phyloP scores from a whole-genome alignment of 2,329 filamentous ascomycete genomes.

The Ceratocystiopsis minuta region DNA sequence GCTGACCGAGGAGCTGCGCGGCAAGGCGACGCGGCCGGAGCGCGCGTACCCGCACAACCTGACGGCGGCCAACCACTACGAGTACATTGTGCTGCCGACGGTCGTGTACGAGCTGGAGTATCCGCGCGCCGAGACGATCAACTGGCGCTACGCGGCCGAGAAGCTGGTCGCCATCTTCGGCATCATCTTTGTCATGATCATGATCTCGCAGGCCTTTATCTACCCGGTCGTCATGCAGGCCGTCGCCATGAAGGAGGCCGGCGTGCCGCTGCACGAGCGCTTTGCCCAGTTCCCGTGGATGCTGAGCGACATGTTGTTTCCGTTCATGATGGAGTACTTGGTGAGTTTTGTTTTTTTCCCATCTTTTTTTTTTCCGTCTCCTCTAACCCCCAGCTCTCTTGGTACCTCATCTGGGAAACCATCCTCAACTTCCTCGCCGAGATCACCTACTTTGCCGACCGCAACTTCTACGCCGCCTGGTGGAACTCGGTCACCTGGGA shows the following conservation, averaged over 20 bases:
- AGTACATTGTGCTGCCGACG: conserved; percentile 59
- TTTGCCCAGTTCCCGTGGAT: conserved; percentile 57
- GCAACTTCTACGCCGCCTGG: conserved; percentile 51
- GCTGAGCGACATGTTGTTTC: conserved; percentile 57
- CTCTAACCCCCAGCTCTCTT: conserved; percentile 31
- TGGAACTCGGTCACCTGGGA: conserved; percentile 50
- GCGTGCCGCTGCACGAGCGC: conserved; percentile 40
- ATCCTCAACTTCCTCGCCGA: conserved; percentile 61
- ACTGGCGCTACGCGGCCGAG: conserved; percentile 59
- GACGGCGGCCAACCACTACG: conserved; percentile 44
- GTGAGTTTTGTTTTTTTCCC: conserved; percentile 13
- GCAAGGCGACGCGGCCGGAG: conserved; percentile 33
- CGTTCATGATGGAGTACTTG: conserved; percentile 62
- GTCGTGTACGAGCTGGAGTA: conserved; percentile 67
- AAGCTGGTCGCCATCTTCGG: conserved; percentile 54
- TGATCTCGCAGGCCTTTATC: conserved; percentile 58
- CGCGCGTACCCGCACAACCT: conserved; percentile 52
- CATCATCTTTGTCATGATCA: conserved; percentile 60
- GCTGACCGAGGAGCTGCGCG: conserved; percentile 45
- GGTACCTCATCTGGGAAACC: conserved; percentile 70
- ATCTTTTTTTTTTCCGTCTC: background rate
- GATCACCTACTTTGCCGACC: conserved; percentile 58
- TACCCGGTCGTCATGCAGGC: conserved; percentile 57
- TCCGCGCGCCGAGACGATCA: conserved; percentile 46
- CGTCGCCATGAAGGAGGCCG: conserved; percentile 47